phyloP scores from a whole-genome alignment of 768 basidiomycete species.

The Boletellus emodensis region DNA sequence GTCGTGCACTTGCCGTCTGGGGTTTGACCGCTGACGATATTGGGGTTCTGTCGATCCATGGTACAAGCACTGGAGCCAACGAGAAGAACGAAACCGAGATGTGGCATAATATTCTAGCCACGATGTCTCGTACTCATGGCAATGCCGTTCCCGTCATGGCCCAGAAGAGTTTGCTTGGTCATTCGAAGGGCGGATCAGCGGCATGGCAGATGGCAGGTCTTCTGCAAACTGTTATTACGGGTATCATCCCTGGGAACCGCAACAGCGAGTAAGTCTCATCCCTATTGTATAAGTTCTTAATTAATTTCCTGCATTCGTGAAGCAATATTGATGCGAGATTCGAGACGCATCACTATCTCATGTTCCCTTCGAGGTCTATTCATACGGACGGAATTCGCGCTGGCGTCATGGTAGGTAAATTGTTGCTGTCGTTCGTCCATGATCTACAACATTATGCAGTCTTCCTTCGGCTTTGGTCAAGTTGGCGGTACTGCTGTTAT shows the following conservation, averaged over 20 bases:
- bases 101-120: slow-evolving; percentile 93
- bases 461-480: slow-evolving; percentile 97
- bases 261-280: slow-evolving; percentile 80
- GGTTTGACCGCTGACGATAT: slow-evolving; percentile 91
- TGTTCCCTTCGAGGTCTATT: slow-evolving; percentile 98
- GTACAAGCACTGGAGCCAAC: slow-evolving; percentile 84
- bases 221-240: slow-evolving; percentile 77
- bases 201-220: slow-evolving; percentile 96
- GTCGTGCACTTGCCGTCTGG: slow-evolving; percentile 96
- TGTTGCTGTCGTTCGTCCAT: neutral
- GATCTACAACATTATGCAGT: slow-evolving; percentile 39
- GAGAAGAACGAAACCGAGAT: slow-evolving; percentile 98
- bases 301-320: slow-evolving; percentile 3
- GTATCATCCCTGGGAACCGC: slow-evolving; percentile 91
- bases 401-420: slow-evolving; percentile 68
- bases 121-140: slow-evolving; percentile 83
- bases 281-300: neutral
- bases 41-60: slow-evolving; percentile 85
- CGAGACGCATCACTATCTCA: slow-evolving; percentile 80
- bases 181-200: slow-evolving; percentile 98
- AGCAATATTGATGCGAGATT: slow-evolving; percentile 94
- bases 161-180: slow-evolving; percentile 95
- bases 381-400: slow-evolving; percentile 90
- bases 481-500: slow-evolving; percentile 91
- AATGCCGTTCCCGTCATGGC: slow-evolving; percentile 98